phyloP scores from a whole-genome alignment of 148 eudicot species.

The Drosera capensis region DNA sequence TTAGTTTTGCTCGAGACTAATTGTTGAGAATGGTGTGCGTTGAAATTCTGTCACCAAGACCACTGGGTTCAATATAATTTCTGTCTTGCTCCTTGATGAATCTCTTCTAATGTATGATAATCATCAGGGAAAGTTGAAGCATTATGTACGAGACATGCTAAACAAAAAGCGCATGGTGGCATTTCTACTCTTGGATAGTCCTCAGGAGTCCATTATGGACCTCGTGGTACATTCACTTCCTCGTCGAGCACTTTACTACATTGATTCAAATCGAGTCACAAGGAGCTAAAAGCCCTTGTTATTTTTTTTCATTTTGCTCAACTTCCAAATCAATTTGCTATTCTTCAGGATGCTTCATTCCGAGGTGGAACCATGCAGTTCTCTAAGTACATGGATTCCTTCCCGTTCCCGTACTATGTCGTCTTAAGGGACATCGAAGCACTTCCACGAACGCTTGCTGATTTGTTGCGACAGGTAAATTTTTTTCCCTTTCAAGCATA shows the following conservation, averaged over 20 bases:
- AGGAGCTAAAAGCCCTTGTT: not conserved
- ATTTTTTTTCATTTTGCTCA: not conserved
- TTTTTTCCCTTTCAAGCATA: not conserved
- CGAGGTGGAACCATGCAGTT: constrained; percentile 17
- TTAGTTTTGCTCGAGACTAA: no score
- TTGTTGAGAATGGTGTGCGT: no score
- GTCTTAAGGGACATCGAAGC: constrained; percentile 72
- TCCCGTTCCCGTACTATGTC: constrained; percentile 91
- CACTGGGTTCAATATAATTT: no score
- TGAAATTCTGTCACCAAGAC: no score
- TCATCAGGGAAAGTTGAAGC: constrained; percentile 54
- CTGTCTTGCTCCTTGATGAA: no score
- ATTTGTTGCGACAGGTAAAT: constrained; percentile 74
- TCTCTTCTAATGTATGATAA: no score
- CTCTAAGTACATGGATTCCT: constrained; percentile 52
- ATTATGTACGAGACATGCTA: constrained; percentile 57
- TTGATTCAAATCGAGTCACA: not conserved
- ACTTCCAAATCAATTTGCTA: not conserved
- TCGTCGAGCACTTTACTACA: not conserved
- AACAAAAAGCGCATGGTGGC: constrained; percentile 83
- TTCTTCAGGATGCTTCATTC: constrained; percentile 35
- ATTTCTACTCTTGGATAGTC: constrained; percentile 65
- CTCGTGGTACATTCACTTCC: constrained; percentile 30
- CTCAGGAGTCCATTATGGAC: constrained; percentile 55
- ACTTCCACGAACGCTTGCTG: constrained; percentile 88